Evolutionary conservation across 179 eudicot genomes (phyloP).

Genomic region (Silene coronaria): DNA sequence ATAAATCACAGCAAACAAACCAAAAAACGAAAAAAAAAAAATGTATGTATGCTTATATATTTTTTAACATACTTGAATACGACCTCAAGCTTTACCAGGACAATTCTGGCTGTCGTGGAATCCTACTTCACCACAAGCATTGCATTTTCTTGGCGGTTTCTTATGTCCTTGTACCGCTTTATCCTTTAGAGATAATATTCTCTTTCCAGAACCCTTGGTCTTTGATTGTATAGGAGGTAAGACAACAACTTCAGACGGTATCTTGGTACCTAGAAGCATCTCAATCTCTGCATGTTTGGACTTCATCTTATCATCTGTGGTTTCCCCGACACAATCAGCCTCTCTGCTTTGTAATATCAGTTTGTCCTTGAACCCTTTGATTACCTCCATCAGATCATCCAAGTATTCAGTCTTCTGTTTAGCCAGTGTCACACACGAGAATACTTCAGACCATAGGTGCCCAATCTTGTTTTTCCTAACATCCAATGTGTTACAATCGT

Average conservation of each 20-base stretch:
- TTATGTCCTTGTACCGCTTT: not conserved
- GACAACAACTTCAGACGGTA: not conserved
- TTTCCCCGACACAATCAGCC: no score
- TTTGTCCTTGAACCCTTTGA: not conserved
- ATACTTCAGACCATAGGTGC: not conserved
- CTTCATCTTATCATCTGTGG: not conserved
- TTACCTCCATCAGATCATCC: not conserved
- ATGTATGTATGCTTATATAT: no score
- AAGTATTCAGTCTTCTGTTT: not conserved
- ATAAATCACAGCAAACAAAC: no score
- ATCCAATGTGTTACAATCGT: not conserved
- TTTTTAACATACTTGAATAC: no score
- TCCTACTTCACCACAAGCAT: not conserved
- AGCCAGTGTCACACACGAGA: not conserved
- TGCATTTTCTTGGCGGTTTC: not conserved
- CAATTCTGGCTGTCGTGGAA: not conserved
- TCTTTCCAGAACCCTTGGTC: not conserved
- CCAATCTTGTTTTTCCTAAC: not conserved
- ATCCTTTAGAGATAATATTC: not conserved
- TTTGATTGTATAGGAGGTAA: not conserved
- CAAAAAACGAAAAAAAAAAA: no score
- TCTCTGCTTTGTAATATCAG: not conserved
- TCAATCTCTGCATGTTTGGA: not conserved
- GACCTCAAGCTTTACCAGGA: no score
- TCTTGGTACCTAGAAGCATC: not conserved